Evolutionary conservation across 139 green algal species (phyloP).

Genomic region (Auxenochlorella protothecoides): DNA sequence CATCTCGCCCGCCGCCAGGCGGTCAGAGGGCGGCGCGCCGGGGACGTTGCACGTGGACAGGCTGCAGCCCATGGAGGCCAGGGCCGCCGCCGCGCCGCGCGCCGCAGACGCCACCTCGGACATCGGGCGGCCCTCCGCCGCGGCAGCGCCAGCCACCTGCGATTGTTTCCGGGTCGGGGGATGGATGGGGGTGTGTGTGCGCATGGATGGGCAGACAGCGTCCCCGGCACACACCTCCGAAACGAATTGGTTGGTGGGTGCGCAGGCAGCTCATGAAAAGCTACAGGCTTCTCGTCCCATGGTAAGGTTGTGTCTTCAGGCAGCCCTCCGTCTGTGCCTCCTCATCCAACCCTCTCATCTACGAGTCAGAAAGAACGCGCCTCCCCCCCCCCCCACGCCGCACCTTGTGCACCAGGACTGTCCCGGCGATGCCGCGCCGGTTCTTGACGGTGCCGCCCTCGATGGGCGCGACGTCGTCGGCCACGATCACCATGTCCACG

Average conservation of each 20-base stretch:
- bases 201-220: no score
- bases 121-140: constrained; percentile 43
- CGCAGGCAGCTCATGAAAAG: no score
- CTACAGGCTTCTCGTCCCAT: no score
- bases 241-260: no score
- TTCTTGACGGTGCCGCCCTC: constrained; percentile 71
- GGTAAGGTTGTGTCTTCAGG: no score
- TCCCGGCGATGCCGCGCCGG: constrained; percentile 74
- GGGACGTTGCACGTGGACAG: constrained; percentile 60
- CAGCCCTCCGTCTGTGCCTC: no score
- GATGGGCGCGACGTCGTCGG: constrained; percentile 43
- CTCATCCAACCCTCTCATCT: no score
- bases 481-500: constrained; percentile 62
- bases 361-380: no score
- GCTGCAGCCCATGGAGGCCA: constrained; percentile 60
- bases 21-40: constrained; percentile 17
- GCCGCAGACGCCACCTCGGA: constrained; percentile 42
- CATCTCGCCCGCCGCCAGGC: constrained; percentile 38
- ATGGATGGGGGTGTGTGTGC: no score
- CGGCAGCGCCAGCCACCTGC: constrained; percentile 54
- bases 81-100: constrained; percentile 11
- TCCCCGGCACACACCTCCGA: no score
- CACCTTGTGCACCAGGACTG: constrained; percentile 75
- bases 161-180: no score
- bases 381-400: no score